Base-by-base conservation (phyloP, 208 protist species). In the Sergeia podlipaevii region DNA sequence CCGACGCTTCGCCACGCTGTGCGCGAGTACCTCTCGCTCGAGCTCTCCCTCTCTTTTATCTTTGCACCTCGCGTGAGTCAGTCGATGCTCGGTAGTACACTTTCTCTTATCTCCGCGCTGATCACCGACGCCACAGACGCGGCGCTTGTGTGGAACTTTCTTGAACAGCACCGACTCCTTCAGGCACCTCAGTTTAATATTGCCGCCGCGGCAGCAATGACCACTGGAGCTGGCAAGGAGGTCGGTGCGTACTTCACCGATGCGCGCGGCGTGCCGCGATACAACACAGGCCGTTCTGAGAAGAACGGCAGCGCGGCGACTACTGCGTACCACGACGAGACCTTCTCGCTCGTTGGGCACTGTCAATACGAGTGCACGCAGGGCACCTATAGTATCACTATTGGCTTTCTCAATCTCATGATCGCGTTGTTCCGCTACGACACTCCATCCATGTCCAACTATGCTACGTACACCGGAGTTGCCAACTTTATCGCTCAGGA, bases 391-490 rank as follows among this genome's bases (percentile, higher is more conserved):
- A 63, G 72, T 60, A 89, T 94, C 47, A 89, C 82, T 4, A 73
- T 83, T 36, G 87, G 87, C 4, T 85, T 90, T 51, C 69, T 94
- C 6, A 64, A 85, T 70, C 70, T 94, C 29, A 70, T 89, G 33
- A 67, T 85, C 27, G 68, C 80, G 18, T 70, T 94, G 36, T 75
- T 89, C 43, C 75, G 77, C 44, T 61, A 84, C 52, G 70, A 80
- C 52, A 43, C 60, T 23, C 77, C 80, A 1, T 44, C 60, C 11
- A 75, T 74, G 44, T 54, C 60, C 11, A 54, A 63, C 28, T 43
- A 83, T 21, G 51, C 67, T 37, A 71, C 67, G n/a, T 91, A 89
- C 60, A 70, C 60, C 17, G 65, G 65, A 13, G 70, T 91, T 11
- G 72, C 71, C 8, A 70, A 85, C 57, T 91, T 91, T 67, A 73